Percentiles rank a stretch among this genome's conserved stretches.
phyloP scores from a whole-genome alignment of 768 basidiomycete species.

The Scleroderma bovista region DNA sequence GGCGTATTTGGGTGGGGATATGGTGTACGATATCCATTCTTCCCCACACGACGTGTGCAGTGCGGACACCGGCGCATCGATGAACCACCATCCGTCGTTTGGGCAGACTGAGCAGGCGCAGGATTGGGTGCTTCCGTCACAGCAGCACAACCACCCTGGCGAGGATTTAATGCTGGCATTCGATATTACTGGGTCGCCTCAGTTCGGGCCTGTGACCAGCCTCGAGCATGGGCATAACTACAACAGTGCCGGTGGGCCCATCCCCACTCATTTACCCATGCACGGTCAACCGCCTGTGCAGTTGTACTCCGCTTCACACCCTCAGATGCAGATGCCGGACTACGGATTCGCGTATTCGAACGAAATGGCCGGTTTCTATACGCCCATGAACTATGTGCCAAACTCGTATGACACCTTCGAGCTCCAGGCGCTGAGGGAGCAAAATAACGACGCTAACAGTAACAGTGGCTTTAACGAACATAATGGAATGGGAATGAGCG shows the following conservation, averaged over 20 bases:
- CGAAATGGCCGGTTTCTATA: conserved; percentile 16
- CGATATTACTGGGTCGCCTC: not conserved
- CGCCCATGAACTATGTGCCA: conserved; percentile 9
- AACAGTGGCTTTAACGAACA: not conserved
- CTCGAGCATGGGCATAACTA: not conserved
- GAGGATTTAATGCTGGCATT: not conserved
- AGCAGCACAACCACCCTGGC: not conserved
- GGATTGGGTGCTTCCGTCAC: not conserved
- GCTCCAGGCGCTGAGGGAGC: conserved; percentile 29
- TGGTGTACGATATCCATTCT: conserved; percentile 8
- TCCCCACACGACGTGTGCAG: conserved; percentile 13
- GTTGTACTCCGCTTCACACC: not conserved
- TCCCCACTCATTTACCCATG: not conserved
- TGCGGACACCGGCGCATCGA: conserved; percentile 8
- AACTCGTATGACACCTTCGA: conserved; percentile 28
- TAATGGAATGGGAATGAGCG: not conserved
- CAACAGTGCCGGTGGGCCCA: not conserved
- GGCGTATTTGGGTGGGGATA: conserved; percentile 16
- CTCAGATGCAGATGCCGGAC: conserved; percentile 10
- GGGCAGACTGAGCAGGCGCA: not conserved
- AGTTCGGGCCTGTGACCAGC: not conserved
- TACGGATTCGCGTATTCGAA: conserved; percentile 15
- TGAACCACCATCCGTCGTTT: conserved; percentile 5
- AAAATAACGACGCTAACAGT: conserved; percentile 8
- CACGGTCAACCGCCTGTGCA: conserved; percentile 15